Conservation (phyloP, 176 grass and related monocot genomes). For the Aegilops sharonensis region DNA sequence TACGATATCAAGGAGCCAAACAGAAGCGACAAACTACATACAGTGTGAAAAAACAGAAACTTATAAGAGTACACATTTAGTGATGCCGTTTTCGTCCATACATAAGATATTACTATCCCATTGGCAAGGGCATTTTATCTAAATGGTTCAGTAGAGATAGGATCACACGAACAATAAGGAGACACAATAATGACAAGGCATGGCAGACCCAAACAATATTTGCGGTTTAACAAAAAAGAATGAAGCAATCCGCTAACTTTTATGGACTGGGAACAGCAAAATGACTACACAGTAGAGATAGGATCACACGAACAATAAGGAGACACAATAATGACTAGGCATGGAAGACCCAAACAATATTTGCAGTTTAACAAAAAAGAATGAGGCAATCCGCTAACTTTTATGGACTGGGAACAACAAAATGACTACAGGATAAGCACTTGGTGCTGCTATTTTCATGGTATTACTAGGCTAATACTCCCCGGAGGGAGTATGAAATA, state of each 20-base stretch:
- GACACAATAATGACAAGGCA: background rate
- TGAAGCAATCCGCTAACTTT: background rate
- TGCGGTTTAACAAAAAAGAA: conserved; percentile 1
- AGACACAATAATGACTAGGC: background rate
- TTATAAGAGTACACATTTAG: background rate
- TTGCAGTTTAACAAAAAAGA: conserved; percentile 1
- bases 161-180: background rate
- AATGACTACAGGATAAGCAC: background rate
- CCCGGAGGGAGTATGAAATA: background rate
- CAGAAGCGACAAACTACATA: background rate
- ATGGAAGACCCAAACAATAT: conserved; percentile 9
- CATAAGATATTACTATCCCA: conserved; percentile 9
- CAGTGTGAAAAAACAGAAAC: background rate
- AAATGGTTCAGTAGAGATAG: background rate
- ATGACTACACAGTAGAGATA: background rate
- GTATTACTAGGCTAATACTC: background rate
- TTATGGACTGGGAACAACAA: background rate
- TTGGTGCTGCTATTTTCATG: background rate
- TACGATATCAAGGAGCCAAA: background rate
- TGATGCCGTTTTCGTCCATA: background rate
- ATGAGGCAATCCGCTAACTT: background rate
- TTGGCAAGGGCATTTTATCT: background rate
- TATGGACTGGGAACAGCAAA: background rate
- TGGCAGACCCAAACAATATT: conserved; percentile 9
- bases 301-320: background rate